phyloP scores from a whole-genome alignment of 306 rosid genomes.

The Sesbania bispinosa region DNA sequence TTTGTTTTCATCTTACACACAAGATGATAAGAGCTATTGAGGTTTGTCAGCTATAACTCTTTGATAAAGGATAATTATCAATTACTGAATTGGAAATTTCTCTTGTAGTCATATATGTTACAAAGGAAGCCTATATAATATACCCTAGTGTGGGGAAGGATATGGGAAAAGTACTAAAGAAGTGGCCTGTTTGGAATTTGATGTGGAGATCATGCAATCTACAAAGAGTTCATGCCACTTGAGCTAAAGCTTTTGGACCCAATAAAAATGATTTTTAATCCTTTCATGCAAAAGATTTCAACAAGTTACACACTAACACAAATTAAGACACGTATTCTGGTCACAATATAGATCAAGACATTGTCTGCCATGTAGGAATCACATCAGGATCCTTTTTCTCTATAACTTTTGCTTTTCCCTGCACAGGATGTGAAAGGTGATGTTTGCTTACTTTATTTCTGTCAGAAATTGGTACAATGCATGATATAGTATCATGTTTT shows the following conservation, averaged over 20 bases:
- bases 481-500: conserved; percentile 12
- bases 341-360: not conserved
- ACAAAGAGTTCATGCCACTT: not conserved
- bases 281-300: not conserved
- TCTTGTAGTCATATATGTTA: too few relatives aligned
- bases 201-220: not conserved
- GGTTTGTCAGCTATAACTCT: not conserved
- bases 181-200: not conserved
- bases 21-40: not conserved
- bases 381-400: not conserved
- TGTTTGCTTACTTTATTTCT: conserved; percentile 14
- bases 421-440: not conserved
- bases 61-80: not conserved
- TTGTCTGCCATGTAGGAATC: not conserved
- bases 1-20: not conserved
- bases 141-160: too few relatives aligned
- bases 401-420: not conserved
- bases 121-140: too few relatives aligned
- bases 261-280: not conserved
- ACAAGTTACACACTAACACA: not conserved
- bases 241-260: not conserved
- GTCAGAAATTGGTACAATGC: conserved; percentile 10
- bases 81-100: not conserved
- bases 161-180: too few relatives aligned
- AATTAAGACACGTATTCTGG: too few relatives aligned